Percentiles rank a stretch among this genome's conserved stretches.
These are phyloP conservation scores for Candida neerlandica DNA, from an alignment of 1,139 yeast species.

Conservation along the genomic window DNA sequence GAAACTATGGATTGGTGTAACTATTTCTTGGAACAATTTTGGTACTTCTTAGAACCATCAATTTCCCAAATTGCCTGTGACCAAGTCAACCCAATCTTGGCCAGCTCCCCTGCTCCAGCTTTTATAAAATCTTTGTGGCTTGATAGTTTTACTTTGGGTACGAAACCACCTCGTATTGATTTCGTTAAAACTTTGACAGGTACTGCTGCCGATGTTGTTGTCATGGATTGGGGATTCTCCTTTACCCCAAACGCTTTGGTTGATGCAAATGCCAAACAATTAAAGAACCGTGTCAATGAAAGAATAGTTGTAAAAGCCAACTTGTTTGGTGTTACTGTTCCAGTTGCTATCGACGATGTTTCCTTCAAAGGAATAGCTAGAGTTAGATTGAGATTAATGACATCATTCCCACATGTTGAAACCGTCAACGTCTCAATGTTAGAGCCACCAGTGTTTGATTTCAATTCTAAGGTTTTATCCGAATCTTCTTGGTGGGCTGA, in stretches of 20 bases:
- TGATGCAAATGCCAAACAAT: conserved; percentile 81
- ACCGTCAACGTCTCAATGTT: conserved; percentile 82
- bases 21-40: conserved; percentile 81
- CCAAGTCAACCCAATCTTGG: conserved; percentile 80
- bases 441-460: conserved; percentile 87
- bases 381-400: conserved; percentile 84
- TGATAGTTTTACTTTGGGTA: conserved; percentile 87
- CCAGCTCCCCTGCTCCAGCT: conserved; percentile 77
- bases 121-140: conserved; percentile 82
- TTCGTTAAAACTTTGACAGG: conserved; percentile 84
- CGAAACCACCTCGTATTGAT: conserved; percentile 93
- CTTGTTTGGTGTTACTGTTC: conserved; percentile 67
- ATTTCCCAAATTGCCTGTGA: conserved; percentile 82
- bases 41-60: conserved; percentile 92
- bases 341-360: conserved; percentile 62
- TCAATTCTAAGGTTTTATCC: conserved; percentile 69
- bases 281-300: conserved; percentile 82
- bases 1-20: conserved; percentile 97
- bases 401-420: conserved; percentile 89
- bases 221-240: conserved; percentile 93
- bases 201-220: conserved; percentile 87
- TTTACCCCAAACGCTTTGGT: conserved; percentile 88
- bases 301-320: conserved; percentile 68
- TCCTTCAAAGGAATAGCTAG: conserved; percentile 70
- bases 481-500: conserved; percentile 87